phyloP scores from a whole-genome alignment of 306 rosid species.

The barrel medic (Medicago truncatula) region MtrunA17r5.0-ANR NC_053048.1:22903001-22903500 shows the following conservation, averaged over 20 bases:
- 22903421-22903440: conserved; percentile 21
- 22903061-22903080: not conserved
- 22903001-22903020: not conserved
- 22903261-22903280: conserved; percentile 58
- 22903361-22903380: not conserved
- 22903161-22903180: not conserved
- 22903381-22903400: conserved; percentile 9
- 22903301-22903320: conserved; percentile 71
- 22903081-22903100: not conserved
- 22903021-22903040: too few relatives aligned
- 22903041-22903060: not conserved
- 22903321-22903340: conserved; percentile 70
- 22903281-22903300: conserved; percentile 69
- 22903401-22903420: conserved; percentile 13
- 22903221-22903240: conserved; percentile 14
- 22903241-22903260: conserved; percentile 29
- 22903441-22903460: conserved; percentile 7
- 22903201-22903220: conserved; percentile 6
- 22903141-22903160: not conserved
- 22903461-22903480: conserved; percentile 1
- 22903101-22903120: not conserved
- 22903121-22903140: not conserved
- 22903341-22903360: conserved; percentile 26
- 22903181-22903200: not conserved
- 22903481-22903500: not conserved